phyloP scores from a whole-genome alignment of 176 grass and related monocot species.

The Cymbopogon citratus region DNA sequence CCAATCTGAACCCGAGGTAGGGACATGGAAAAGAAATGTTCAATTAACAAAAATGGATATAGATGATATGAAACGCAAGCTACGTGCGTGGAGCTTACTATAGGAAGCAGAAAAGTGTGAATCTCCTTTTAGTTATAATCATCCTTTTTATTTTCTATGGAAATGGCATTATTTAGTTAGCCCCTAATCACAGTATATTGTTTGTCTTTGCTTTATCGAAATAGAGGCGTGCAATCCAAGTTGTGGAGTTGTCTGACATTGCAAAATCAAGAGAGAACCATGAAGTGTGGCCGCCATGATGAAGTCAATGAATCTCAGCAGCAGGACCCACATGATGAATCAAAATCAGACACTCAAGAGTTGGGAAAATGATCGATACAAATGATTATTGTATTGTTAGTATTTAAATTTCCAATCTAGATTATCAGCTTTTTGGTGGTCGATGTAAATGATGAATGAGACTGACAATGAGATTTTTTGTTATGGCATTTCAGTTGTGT shows the following conservation, averaged over 20 bases:
- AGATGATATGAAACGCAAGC: conserved; percentile 38
- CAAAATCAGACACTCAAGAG: no score
- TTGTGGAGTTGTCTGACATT: conserved; percentile 32
- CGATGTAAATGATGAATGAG: no score
- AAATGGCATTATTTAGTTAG: background rate
- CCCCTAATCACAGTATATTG: background rate
- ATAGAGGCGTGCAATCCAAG: conserved; percentile 28
- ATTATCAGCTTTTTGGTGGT: no score
- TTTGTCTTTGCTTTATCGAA: conserved; percentile 3
- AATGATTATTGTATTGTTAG: no score
- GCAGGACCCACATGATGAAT: no score
- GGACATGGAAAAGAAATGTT: conserved; percentile 8
- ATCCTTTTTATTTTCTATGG: background rate
- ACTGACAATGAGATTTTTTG: no score
- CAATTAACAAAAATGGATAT: conserved; percentile 3
- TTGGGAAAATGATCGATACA: no score
- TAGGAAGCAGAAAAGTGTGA: conserved; percentile 55
- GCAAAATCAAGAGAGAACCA: background rate
- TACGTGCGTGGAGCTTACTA: conserved; percentile 56
- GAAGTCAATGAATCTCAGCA: no score
- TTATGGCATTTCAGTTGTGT: no score
- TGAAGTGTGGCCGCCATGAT: no score
- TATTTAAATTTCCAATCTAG: no score
- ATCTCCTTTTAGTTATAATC: background rate
- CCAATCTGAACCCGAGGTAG: background rate